These are phyloP conservation scores for Kurtzmaniella fragi DNA, from an alignment of 805 yeast genomes.

Conservation along the genomic window DNA sequence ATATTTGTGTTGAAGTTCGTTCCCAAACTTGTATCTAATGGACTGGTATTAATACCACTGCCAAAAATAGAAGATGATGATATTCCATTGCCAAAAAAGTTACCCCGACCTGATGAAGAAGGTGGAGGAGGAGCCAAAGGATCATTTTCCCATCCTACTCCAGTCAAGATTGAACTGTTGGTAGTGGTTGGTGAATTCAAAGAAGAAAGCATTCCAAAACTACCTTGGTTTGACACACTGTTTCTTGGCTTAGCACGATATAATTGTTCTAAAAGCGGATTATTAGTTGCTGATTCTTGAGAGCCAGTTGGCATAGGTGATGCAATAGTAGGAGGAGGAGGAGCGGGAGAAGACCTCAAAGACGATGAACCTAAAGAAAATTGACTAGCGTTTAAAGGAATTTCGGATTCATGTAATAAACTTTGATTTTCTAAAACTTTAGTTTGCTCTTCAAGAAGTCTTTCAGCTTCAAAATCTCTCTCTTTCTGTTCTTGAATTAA, in stretches of 20 bases:
- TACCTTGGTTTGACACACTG: conserved; percentile 4
- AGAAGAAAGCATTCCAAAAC: background rate
- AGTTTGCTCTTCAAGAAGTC: conserved; percentile 8
- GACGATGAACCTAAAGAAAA: conserved; percentile 2
- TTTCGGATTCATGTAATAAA: conserved; percentile 1
- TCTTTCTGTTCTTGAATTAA: conserved; percentile 2
- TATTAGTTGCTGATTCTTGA: conserved; percentile 4
- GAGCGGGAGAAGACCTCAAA: background rate
- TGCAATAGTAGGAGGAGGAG: too few relatives aligned
- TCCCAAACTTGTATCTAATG: too few relatives aligned
- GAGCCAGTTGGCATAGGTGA: too few relatives aligned
- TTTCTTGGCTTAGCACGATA: conserved; percentile 27
- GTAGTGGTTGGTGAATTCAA: background rate
- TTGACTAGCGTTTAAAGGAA: background rate
- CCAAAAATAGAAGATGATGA: background rate
- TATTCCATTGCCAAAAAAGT: background rate
- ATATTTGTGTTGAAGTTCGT: background rate
- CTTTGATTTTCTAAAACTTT: conserved; percentile 3
- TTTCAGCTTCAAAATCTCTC: conserved; percentile 9
- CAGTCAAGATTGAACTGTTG: background rate
- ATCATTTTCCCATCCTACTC: too few relatives aligned
- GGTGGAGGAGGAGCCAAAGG: background rate
- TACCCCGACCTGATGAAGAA: conserved; percentile 2
- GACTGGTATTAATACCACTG: too few relatives aligned
- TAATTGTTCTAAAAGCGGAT: conserved; percentile 28